phyloP scores from a whole-genome alignment of 2,329 filamentous ascomycete genomes.

The Truncatella angustata region DNA sequence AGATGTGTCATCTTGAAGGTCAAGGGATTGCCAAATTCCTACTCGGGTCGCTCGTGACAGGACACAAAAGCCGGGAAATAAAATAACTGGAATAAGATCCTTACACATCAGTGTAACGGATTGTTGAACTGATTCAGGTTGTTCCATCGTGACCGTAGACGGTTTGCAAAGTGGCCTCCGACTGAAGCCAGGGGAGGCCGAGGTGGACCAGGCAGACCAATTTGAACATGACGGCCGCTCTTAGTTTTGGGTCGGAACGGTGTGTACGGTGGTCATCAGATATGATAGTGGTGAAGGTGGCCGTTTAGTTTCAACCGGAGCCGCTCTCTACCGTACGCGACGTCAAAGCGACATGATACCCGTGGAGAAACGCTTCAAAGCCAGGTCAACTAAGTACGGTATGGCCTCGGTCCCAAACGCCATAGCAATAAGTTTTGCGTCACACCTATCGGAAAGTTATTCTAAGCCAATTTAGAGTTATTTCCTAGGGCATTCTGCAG shows the following conservation, averaged over 20 bases:
- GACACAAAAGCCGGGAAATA: too few species aligned
- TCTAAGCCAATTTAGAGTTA: conserved; percentile 2
- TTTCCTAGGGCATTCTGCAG: conserved; percentile 1
- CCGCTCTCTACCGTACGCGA: not conserved
- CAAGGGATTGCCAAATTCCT: too few species aligned
- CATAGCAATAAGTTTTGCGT: not conserved
- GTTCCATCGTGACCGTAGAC: too few species aligned
- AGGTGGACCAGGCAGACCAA: not conserved
- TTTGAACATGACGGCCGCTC: not conserved
- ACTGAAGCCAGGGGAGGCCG: not conserved
- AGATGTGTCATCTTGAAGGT: not conserved
- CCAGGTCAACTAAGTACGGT: too few species aligned
- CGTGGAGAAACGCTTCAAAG: not conserved
- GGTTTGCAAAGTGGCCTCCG: not conserved
- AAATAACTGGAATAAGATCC: too few species aligned
- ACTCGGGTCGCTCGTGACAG: too few species aligned
- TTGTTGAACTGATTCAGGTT: too few species aligned
- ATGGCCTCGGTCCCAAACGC: not conserved
- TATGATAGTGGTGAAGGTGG: not conserved
- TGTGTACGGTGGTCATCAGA: not conserved
- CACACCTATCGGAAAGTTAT: not conserved
- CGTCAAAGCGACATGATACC: not conserved
- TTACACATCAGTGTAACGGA: too few species aligned
- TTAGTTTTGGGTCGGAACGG: not conserved
- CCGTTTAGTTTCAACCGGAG: not conserved